Evolutionary conservation across 345 rosid species (phyloP).

Genomic region (Syzygium aromaticum): DNA sequence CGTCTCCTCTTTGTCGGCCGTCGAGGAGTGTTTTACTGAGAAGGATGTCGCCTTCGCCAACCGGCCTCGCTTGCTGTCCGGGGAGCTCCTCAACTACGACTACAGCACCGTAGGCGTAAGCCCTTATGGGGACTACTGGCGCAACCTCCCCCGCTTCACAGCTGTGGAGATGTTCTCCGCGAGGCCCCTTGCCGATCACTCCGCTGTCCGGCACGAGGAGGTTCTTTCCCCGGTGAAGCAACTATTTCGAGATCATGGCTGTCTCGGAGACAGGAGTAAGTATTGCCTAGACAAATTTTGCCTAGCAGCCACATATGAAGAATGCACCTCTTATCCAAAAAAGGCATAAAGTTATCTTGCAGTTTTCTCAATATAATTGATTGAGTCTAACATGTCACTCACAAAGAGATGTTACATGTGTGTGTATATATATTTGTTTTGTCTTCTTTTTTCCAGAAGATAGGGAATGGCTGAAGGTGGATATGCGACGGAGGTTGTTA

Average conservation of each 20-base stretch:
- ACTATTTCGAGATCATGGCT: background rate
- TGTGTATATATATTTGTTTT: background rate
- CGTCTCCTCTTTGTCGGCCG: slow-evolving; percentile 1
- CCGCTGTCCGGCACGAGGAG: slow-evolving; percentile 5
- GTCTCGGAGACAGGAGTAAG: background rate
- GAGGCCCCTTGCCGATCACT: slow-evolving; percentile 1
- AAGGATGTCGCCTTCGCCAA: slow-evolving; percentile 15
- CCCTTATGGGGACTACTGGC: slow-evolving; percentile 17
- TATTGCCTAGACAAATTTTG: background rate
- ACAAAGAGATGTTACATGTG: background rate
- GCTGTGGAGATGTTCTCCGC: slow-evolving; percentile 15
- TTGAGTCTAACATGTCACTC: background rate
- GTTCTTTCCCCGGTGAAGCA: slow-evolving; percentile 1
- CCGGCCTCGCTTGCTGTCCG: background rate
- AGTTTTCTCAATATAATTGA: background rate
- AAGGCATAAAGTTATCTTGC: background rate
- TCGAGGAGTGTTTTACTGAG: slow-evolving; percentile 15
- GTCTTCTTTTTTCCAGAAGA: background rate
- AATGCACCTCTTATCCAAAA: background rate
- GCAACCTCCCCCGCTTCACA: slow-evolving; percentile 18
- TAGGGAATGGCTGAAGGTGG: background rate
- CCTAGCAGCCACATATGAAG: background rate
- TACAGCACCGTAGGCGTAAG: background rate
- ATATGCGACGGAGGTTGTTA: background rate
- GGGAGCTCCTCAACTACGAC: slow-evolving; percentile 4